phyloP scores from a whole-genome alignment of 1,284 basidiomycete genomes.

The Pseudozyma sp. region DNA sequence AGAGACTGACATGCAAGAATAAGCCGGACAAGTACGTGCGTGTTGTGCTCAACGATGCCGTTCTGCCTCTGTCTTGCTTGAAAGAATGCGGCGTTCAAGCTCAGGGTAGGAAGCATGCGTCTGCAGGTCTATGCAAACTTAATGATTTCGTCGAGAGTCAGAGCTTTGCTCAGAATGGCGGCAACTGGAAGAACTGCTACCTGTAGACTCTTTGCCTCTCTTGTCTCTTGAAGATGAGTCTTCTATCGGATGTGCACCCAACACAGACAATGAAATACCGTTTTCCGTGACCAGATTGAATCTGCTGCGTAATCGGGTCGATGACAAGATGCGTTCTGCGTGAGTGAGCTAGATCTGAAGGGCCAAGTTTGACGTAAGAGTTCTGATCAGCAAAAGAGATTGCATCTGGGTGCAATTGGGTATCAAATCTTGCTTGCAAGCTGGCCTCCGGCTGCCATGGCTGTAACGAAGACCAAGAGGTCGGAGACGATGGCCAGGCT shows the following conservation, averaged over 20 bases:
- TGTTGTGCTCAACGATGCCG: constrained; percentile 20
- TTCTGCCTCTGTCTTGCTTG: constrained; percentile 11
- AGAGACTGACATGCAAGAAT: constrained; percentile 16
- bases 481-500: constrained; percentile 10
- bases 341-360: no score
- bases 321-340: no score
- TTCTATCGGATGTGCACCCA: no score
- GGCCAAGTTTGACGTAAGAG: neutral
- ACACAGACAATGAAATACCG: no score
- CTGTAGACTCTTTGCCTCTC: neutral
- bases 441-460: constrained; percentile 49
- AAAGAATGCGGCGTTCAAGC: constrained; percentile 16
- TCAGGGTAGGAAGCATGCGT: constrained; percentile 18
- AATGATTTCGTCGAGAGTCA: constrained; percentile 25
- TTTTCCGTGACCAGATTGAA: no score
- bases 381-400: neutral
- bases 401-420: neutral
- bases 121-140: constrained; percentile 14
- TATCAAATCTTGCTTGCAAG: constrained; percentile 22
- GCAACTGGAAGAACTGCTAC: constrained; percentile 30
- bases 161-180: constrained; percentile 27
- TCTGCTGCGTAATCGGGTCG: no score
- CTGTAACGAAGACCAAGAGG: constrained; percentile 21
- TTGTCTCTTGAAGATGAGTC: no score
- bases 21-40: constrained; percentile 22